phyloP scores from a whole-genome alignment of 2,329 filamentous ascomycete species.

The Colletotrichum trifolii region DNA sequence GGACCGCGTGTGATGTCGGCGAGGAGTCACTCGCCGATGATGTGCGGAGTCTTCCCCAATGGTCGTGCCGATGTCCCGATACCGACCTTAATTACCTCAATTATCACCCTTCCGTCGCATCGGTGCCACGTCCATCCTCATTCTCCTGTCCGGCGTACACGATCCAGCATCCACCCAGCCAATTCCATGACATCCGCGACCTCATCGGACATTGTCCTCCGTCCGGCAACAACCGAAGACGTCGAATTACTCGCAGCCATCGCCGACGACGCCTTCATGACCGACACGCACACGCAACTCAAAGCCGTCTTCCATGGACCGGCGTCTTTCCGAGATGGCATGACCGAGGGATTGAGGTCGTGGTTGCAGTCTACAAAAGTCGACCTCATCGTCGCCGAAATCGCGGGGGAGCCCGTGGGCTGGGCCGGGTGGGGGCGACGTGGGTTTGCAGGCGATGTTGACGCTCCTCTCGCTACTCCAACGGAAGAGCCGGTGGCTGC shows the following conservation, averaged over 20 bases:
- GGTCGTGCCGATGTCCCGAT: no score
- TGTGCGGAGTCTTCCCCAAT: no score
- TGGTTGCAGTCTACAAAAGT: conserved; percentile 41
- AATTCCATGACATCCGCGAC: no score
- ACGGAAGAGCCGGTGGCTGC: conserved; percentile 11
- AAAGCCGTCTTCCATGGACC: conserved; percentile 45
- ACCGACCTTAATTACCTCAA: no score
- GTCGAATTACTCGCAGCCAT: conserved; percentile 44
- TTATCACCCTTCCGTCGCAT: no score
- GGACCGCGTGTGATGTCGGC: no score
- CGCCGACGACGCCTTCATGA: conserved; percentile 46
- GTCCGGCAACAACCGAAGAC: conserved; percentile 39
- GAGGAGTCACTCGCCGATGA: no score
- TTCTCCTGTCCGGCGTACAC: no score
- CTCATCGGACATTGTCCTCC: conserved; percentile 1
- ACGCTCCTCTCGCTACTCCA: conserved; percentile 38
- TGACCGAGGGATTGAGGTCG: conserved; percentile 36
- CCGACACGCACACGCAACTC: conserved; percentile 47
- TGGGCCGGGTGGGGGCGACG: conserved; percentile 49
- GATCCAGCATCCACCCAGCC: no score
- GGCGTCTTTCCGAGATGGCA: conserved; percentile 42
- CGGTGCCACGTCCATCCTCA: no score
- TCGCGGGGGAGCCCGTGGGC: conserved; percentile 44
- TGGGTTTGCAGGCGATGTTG: conserved; percentile 40
- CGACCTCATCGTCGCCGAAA: conserved; percentile 48